These are phyloP conservation scores for Coniferiporia weirii DNA, from an alignment of 1,284 basidiomycete genomes.

Conservation along the genomic window DNA sequence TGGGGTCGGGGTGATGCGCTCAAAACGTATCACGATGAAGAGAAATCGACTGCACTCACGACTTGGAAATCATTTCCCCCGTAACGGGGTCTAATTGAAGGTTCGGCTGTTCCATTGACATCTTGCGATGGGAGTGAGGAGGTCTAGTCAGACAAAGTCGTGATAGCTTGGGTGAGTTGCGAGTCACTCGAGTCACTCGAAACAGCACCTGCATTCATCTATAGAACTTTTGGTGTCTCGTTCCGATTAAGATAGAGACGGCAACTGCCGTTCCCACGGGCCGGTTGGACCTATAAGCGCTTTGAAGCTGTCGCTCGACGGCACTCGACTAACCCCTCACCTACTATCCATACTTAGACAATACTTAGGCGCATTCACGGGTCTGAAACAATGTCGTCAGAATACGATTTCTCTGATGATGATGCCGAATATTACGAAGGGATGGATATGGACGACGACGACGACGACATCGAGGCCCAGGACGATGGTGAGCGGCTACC, in stretches of 20 bases:
- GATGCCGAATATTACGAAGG: conserved; percentile 63
- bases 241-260: not conserved
- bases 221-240: not conserved
- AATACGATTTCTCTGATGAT: conserved; percentile 70
- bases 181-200: conserved; percentile 13
- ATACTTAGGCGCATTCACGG: not conserved
- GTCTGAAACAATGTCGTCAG: conserved; percentile 53
- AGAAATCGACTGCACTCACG: conserved; percentile 45
- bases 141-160: not conserved
- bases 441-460: conserved; percentile 60
- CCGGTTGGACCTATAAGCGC: not conserved
- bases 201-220: conserved; percentile 12
- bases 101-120: conserved; percentile 50
- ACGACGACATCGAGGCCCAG: conserved; percentile 51
- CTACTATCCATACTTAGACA: too few relatives aligned
- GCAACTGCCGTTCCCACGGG: not conserved
- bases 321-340: not conserved
- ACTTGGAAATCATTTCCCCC: conserved; percentile 93
- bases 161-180: conserved; percentile 4
- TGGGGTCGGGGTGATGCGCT: conserved; percentile 33
- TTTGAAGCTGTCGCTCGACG: not conserved
- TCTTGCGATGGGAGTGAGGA: conserved; percentile 23
- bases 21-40: conserved; percentile 13
- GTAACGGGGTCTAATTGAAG: conserved; percentile 83
- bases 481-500: conserved; percentile 12